These are phyloP conservation scores for Luzula sylvatica DNA, from an alignment of 176 grass and related monocot genomes.

Conservation along the genomic window DNA sequence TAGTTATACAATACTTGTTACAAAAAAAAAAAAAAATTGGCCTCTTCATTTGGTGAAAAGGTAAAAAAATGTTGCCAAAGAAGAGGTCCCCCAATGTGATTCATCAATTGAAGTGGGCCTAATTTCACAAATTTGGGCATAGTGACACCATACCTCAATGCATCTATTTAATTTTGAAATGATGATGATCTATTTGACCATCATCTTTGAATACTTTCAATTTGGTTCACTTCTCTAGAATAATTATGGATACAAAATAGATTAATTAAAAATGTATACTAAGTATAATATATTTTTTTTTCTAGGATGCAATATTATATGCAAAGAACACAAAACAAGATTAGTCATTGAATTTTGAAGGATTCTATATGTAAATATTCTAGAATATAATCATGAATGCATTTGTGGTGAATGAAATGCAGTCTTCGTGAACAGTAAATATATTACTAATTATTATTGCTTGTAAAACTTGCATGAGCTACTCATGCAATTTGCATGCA, in stretches of 20 bases:
- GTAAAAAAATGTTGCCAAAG: not conserved
- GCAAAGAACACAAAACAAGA: too few species aligned
- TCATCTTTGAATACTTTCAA: not conserved
- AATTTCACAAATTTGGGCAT: constrained; percentile 2
- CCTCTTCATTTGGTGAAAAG: constrained; percentile 3
- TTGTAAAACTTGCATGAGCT: not conserved
- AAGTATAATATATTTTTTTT: too few species aligned
- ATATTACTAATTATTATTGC: not conserved
- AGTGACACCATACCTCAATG: not conserved
- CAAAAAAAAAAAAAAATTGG: not conserved
- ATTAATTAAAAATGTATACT: too few species aligned
- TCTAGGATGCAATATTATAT: too few species aligned
- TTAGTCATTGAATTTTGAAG: too few species aligned
- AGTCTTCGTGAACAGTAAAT: not conserved
- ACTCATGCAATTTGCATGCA: constrained; percentile 12
- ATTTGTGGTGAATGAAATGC: too few species aligned
- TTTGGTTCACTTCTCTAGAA: too few species aligned
- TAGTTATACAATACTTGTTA: too few species aligned
- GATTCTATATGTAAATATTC: too few species aligned
- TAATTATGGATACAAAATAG: too few species aligned
- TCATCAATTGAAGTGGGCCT: constrained; percentile 5
- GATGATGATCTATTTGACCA: constrained; percentile 15
- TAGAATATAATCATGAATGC: too few species aligned
- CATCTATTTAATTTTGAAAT: constrained; percentile 11
- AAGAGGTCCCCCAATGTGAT: not conserved